Conservation (phyloP, 768 basidiomycete species). For the Multifurca ochricompacta region DNA sequence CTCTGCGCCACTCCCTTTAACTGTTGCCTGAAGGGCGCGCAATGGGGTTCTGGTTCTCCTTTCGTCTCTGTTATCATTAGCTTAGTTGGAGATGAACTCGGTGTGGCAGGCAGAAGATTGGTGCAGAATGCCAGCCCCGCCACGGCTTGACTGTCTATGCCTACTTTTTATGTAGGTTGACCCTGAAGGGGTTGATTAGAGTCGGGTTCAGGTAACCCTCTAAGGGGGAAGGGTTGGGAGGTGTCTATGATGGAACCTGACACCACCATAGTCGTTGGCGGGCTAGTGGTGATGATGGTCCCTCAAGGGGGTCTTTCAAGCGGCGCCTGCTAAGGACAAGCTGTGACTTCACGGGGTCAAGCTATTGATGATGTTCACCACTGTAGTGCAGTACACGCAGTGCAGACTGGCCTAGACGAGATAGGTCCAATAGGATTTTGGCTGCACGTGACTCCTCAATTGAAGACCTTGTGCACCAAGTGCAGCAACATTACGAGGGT, state of each 20-base stretch:
- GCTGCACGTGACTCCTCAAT: neutral
- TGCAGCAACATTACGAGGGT: neutral
- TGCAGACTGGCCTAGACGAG: too few relatives aligned
- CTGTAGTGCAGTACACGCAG: neutral
- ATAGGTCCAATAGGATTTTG: neutral
- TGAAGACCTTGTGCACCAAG: neutral
- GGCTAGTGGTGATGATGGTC: neutral
- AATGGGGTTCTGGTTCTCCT: neutral
- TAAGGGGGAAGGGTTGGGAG: neutral
- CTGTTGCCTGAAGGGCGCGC: constrained; percentile 2
- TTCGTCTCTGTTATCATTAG: neutral
- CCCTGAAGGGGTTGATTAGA: constrained; percentile 14
- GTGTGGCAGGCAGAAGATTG: neutral
- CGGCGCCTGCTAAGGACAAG: neutral
- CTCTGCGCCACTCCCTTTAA: neutral
- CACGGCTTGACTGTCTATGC: neutral
- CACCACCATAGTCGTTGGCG: neutral
- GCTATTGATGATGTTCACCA: neutral
- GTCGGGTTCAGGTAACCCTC: too few relatives aligned
- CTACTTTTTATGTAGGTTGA: neutral
- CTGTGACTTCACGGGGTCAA: neutral
- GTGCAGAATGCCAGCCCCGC: neutral
- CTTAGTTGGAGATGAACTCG: neutral
- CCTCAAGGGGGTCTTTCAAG: constrained; percentile 6
- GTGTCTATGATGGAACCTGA: too few relatives aligned